These are phyloP conservation scores for Boehmeria nivea DNA, from an alignment of 306 rosid species.

Conservation along the genomic window DNA sequence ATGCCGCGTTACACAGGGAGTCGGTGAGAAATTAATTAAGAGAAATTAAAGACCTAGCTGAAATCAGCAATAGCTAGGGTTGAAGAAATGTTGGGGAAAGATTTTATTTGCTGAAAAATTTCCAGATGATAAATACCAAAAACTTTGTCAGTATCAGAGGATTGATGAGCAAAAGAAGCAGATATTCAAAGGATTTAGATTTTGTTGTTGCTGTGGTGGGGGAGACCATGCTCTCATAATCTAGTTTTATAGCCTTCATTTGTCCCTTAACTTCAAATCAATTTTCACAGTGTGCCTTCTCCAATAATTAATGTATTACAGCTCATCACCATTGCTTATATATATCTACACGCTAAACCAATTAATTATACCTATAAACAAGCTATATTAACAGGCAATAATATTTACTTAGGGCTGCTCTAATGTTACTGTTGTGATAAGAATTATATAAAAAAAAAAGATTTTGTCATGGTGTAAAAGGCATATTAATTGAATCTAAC, in stretches of 20 bases:
- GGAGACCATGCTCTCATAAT: constrained; percentile 31
- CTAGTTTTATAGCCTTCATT: constrained; percentile 34
- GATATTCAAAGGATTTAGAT: constrained; percentile 53
- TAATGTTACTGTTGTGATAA: too few relatives aligned
- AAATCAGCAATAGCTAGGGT: constrained; percentile 1
- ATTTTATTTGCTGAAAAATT: constrained; percentile 20
- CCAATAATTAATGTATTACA: constrained; percentile 33
- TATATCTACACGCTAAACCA: background rate
- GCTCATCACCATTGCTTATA: constrained; percentile 21
- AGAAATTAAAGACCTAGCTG: constrained; percentile 12
- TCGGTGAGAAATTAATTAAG: constrained; percentile 21
- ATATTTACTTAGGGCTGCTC: too few relatives aligned
- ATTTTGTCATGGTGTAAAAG: too few relatives aligned
- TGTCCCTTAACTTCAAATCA: constrained; percentile 4
- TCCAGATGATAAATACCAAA: background rate
- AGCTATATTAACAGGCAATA: too few relatives aligned
- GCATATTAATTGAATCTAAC: too few relatives aligned
- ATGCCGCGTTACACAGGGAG: constrained; percentile 35
- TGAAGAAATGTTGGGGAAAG: constrained; percentile 7
- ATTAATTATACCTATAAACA: too few relatives aligned
- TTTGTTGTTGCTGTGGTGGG: constrained; percentile 49
- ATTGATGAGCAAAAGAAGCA: constrained; percentile 23
- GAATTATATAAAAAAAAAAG: too few relatives aligned
- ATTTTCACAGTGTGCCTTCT: background rate
- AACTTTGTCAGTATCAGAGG: constrained; percentile 33